Conservation (phyloP, 73 alveolate species). For the Paramecium primaurelia region DNA sequence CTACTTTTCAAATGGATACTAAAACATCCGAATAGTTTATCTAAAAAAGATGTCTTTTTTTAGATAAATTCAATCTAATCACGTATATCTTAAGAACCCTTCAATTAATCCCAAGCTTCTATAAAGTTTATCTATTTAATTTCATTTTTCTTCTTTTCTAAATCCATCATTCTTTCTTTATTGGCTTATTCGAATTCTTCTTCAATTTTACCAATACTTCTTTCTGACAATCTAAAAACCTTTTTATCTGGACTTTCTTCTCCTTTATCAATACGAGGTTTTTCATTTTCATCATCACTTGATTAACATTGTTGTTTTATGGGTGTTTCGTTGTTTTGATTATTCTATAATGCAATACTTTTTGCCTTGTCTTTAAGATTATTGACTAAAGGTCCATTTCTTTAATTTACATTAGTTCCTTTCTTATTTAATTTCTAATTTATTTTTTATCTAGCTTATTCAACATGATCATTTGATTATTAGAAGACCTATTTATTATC, state of each 20-base stretch:
- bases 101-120: conserved; percentile 50
- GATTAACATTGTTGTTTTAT: neutral
- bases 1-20: conserved; percentile 23
- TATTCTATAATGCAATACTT: conserved; percentile 30
- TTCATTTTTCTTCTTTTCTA: neutral
- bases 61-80: neutral
- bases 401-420: neutral
- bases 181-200: conserved; percentile 42
- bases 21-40: conserved; percentile 51
- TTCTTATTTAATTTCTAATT: neutral
- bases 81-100: neutral
- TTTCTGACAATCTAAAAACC: neutral
- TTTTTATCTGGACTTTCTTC: conserved; percentile 24
- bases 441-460: conserved; percentile 29
- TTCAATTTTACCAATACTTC: neutral
- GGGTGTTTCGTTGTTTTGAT: neutral
- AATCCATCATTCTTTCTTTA: neutral
- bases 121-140: neutral
- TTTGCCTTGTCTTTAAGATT: conserved; percentile 51
- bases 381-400: conserved; percentile 53
- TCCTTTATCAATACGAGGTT: neutral
- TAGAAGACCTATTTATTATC: neutral
- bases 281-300: conserved; percentile 14
- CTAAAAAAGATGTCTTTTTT: neutral
- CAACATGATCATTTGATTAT: neutral